Base-by-base conservation (phyloP, 352 stramenopile species). In the Phytophthora sansomeana region DNA sequence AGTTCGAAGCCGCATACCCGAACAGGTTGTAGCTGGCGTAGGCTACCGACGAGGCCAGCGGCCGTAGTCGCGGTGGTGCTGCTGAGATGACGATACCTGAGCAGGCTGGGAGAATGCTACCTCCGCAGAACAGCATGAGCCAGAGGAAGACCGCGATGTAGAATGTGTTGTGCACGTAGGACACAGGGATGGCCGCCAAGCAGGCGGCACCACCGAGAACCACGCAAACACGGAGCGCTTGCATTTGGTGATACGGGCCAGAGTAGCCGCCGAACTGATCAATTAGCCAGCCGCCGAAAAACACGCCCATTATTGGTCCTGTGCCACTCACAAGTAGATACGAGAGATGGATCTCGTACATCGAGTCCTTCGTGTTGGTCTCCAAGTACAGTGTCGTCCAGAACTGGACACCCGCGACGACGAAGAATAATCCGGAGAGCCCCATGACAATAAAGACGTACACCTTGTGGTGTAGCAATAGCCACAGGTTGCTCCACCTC, bases 21-120 rank as follows among this genome's bases (percentile, higher is more conserved):
- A 95, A 83, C n/a, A 95, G 68, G 57, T 95, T 95, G 73, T 93
- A 95, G 59, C 80, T 89, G 16, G 81, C 81, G 48, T 95, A 92
- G 11, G 87, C 85, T 16, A 95, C 83, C 13, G 87, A 95, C 4
- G 85, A 92, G 29, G 85, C 87, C 24, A 95, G 63, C 48, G 87
- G 83, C 14, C 85, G 81, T 50, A 93, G 65, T 4, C 71, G 80
- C 16, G 71, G 72, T 16, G 87, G 87, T 16, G 85, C 77, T 28
- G 80, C 84, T 36, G 81, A 89, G 43, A 95, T 95, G 33, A 95
- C 83, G 43, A 95, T 95, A n/a, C 87, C 87, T 32, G 87, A 93
- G 69, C 85, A 95, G 14, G 87, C 83, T 4, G 87, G 84, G 26
- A 95, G 69, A 42, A 93, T 80, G 24, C 68, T 76, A 29, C 80